Conservation (phyloP, 2,329 filamentous ascomycete genomes). For the Hypoxylon sp. region DNA sequence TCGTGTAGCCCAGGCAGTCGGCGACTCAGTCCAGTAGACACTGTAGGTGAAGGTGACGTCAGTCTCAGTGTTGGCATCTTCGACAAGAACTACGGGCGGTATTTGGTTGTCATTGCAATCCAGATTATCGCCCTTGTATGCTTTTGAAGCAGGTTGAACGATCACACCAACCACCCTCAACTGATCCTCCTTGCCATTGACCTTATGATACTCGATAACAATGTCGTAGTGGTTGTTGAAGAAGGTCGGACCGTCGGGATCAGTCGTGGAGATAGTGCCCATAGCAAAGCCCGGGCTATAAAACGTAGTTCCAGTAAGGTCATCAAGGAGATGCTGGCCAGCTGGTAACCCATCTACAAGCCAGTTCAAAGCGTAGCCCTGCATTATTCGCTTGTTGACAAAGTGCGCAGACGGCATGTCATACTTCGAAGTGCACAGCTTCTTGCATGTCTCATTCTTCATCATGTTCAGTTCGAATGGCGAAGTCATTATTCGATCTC, state of each 20-base stretch:
- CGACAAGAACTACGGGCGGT: conserved; percentile 73
- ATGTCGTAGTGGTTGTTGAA: conserved; percentile 99
- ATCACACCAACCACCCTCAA: conserved; percentile 93
- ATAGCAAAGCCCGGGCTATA: conserved; percentile 94
- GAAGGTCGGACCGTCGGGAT: conserved; percentile 69
- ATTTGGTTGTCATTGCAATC: conserved; percentile 74
- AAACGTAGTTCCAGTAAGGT: conserved; percentile 81
- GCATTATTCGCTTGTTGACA: conserved; percentile 83
- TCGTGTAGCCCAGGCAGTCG: conserved; percentile 92
- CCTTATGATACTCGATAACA: conserved; percentile 89
- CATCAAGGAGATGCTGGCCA: conserved; percentile 84
- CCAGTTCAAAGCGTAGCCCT: conserved; percentile 96
- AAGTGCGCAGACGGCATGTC: conserved; percentile 79
- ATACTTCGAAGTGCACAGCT: conserved; percentile 78
- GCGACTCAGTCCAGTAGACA: conserved; percentile 87
- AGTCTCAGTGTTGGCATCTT: conserved; percentile 69
- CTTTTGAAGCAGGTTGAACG: conserved; percentile 84
- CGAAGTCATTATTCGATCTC: conserved; percentile 97
- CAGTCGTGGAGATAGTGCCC: conserved; percentile 64
- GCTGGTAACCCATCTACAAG: conserved; percentile 94
- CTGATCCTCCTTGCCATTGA: conserved; percentile 74
- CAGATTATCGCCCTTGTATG: conserved; percentile 67
- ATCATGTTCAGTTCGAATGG: conserved; percentile 91
- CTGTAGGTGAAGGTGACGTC: conserved; percentile 91
- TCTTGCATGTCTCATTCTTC: conserved; percentile 88